Base-by-base conservation (phyloP, 345 rosid species). In the Aquilaria malaccensis region DNA sequence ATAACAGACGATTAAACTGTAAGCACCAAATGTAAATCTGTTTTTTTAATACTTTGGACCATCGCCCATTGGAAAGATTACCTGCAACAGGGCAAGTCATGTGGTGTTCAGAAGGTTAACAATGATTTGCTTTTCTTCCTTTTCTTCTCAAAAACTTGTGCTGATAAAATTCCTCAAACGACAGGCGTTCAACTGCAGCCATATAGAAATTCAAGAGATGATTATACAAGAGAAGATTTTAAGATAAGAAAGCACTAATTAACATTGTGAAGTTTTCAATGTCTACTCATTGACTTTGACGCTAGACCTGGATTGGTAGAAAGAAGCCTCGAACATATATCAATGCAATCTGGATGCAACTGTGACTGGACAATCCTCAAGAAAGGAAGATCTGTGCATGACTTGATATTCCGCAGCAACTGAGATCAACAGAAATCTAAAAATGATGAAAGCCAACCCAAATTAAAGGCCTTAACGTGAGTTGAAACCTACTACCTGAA, bases 261-360 rank as follows among this genome's bases (percentile, higher is more conserved):
- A 22, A 22, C 22, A 22, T 22, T 22, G 22, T 22, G 22, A 13
- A 2, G 1, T 32, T 31, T 15, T 30, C 0, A 6, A 49, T 52
- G 2, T 15, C 1, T n/a, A 41, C 43, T 14, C 55, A 56, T 63
- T 30, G 15, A 62, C 37, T 52, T 15, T 12, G 3, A 61, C 58
- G 58, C 50, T 31, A 45, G 67, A 88, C 92, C 90, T 68, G 86
- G 90, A 63, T 83, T 75, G 52, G 56, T 32, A 64, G 79, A 80
- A 50, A 88, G 92, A 67, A 88, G 74, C 66, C 75, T 81, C 48
- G 83, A 68, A 50, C 90, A 85, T 5, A 85, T 68, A 45, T 88
- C 96, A 11, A 83, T 47, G 29, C 85, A 83, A 56, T 88, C 88
- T 3, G 85, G 80, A 72, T 82, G 79, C 70, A 77, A 74, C 2